Evolutionary conservation across 805 yeast species (phyloP), one percentile per base, ranked within the genome.

Genomic region (Kodamaea fukazawae): DNA sequence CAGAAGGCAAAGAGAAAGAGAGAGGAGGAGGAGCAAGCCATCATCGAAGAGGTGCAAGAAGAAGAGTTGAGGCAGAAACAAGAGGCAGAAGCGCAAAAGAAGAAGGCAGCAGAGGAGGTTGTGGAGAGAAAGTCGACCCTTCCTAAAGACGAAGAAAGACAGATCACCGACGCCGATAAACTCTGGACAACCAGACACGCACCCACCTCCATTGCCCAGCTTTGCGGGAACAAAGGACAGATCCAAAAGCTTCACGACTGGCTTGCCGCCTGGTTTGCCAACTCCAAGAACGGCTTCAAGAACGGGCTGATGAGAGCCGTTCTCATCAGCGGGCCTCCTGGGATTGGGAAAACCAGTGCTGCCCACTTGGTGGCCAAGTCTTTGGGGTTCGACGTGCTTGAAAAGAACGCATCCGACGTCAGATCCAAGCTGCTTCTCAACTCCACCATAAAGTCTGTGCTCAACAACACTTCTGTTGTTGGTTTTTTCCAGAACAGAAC

Each of bases 131-230:
- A 28, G 13, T 16, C 36, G 32, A 27, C 44, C n/a, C 34, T 30
- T 20, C 44, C 46, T 10, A 23, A 30, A 12, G 37, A 42, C 17
- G 45, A 49, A 18, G 59, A 61, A 1, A 48, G 68, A 15, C 67
- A 61, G 30, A 67, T 71, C 25, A 60, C 75, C 2, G 75, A 75
- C 45, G 69, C 71, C 36, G 86, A 81, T 40, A 83, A 82, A 51
- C 65, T 93, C 42, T 93, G 99, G 99, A 93, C 99, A 0, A 83
- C 79, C 3, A 88, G 81, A 58, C 87, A 93, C 61, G 98, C 98
- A 0, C 99, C 99, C 7, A 75, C 78, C 1, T 71, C 71, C 27
- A 44, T 84, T 33, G 67, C 70, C 29, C 96, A 91, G 48, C 78
- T 93, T 17, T 90, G 97, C 64, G 99, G 99, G 45, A 89, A 89